phyloP scores from a whole-genome alignment of 352 stramenopile genomes.

The Paralagenidium karlingii region DNA sequence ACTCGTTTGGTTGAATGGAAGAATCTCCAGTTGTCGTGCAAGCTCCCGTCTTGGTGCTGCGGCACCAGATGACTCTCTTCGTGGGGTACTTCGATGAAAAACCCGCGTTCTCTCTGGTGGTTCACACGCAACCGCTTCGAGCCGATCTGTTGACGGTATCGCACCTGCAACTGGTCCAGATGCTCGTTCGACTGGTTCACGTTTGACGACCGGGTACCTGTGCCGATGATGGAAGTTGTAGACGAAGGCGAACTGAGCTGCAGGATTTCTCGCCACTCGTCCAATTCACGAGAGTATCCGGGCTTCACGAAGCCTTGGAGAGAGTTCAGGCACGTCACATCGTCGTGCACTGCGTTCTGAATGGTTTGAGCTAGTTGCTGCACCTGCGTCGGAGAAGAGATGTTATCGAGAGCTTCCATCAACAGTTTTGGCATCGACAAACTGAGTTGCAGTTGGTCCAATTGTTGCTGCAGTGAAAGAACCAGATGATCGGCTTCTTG shows the following conservation, averaged over 20 bases:
- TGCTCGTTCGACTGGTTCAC: too few species aligned
- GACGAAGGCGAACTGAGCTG: constrained; percentile 22
- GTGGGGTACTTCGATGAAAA: constrained; percentile 51
- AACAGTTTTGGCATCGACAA: constrained; percentile 3
- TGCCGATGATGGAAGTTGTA: too few species aligned
- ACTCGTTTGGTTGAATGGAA: constrained; percentile 61
- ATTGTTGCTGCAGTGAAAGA: constrained; percentile 8
- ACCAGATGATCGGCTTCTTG: constrained; percentile 27
- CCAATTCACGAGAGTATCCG: constrained; percentile 43
- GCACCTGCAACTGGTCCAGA: constrained; percentile 30
- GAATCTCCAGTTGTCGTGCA: constrained; percentile 23
- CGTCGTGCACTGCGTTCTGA: constrained; percentile 40
- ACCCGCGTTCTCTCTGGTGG: constrained; percentile 47
- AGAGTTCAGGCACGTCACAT: constrained; percentile 42
- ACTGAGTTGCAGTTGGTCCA: constrained; percentile 3
- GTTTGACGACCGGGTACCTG: too few species aligned
- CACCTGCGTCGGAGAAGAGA: constrained; percentile 6
- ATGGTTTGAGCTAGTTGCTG: constrained; percentile 20
- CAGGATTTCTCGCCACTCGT: constrained; percentile 40
- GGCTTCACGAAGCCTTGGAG: constrained; percentile 37
- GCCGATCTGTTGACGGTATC: constrained; percentile 38
- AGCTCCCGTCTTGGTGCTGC: constrained; percentile 2
- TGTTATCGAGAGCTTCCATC: not conserved
- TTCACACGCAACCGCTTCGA: constrained; percentile 44
- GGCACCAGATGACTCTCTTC: constrained; percentile 33